Percentiles rank a stretch among this genome's conserved stretches.
phyloP scores from a whole-genome alignment of 441 rosid genomes.

The Pelargonium exstipulatum region DNA sequence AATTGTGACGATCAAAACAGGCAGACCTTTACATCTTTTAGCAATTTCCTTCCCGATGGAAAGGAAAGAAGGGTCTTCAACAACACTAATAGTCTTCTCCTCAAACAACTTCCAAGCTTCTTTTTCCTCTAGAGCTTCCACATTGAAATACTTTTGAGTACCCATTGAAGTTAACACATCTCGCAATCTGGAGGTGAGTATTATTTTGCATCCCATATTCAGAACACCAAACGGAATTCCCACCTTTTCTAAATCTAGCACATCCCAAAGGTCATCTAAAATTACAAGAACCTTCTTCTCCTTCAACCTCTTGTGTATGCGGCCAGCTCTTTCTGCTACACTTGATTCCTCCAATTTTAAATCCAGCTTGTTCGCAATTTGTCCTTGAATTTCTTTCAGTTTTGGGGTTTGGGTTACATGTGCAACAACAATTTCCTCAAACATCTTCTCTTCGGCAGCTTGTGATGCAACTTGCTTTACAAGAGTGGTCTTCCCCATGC shows the following conservation, averaged over 20 bases:
- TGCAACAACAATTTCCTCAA: conserved; percentile 9
- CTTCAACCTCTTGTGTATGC: background rate
- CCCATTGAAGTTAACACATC: background rate
- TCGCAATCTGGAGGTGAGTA: background rate
- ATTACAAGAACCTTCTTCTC: background rate
- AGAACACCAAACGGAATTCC: conserved; percentile 1
- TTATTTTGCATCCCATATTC: background rate
- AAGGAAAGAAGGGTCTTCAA: background rate
- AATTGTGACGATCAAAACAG: background rate
- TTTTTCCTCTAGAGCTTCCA: background rate
- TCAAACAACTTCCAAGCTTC: conserved; percentile 18
- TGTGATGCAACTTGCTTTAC: conserved; percentile 7
- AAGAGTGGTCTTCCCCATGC: conserved; percentile 25
- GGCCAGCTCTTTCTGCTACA: background rate
- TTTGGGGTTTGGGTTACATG: background rate
- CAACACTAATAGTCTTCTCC: background rate
- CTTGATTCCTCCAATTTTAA: background rate
- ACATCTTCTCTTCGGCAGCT: conserved; percentile 5
- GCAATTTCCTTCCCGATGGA: conserved; percentile 9
- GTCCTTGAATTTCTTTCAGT: conserved; percentile 5
- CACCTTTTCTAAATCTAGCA: background rate
- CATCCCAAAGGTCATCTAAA: conserved; percentile 8
- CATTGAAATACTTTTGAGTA: background rate
- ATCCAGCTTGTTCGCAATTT: background rate
- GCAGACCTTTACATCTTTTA: conserved; percentile 19